Evolutionary conservation across 768 basidiomycete genomes (phyloP), one percentile per base, ranked within the genome.

Genomic region (Hericium coralloides): DNA sequence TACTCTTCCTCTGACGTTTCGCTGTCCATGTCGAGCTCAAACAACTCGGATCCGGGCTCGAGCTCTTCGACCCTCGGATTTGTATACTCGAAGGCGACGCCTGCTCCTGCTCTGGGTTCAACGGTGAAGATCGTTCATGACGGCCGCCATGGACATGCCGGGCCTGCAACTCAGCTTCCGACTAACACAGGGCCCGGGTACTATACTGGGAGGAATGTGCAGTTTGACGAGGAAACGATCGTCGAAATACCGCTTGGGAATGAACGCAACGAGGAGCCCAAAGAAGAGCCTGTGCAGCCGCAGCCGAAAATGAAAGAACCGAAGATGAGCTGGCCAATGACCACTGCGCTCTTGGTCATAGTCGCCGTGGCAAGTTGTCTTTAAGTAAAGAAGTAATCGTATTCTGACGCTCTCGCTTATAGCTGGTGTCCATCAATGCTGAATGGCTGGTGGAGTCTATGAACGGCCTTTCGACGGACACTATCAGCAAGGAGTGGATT

Each of bases 401-500:
- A 50, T 36, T 2, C 12, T 56, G 31, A 48, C 37, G 17, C 53
- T 56, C 23, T 31, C n/a, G 23, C 48, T 37, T 45, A 17, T 41
- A 80, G 77, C 61, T 83, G 5, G 82, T 80, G 22, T 76, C 82
- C 12, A 67, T 87, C 57, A 84, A 78, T 6, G 85, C 86, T 10
- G 86, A 87, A 63, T 82, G 77, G 70, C 74, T 98, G 15, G 92
- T 98, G 8, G 84, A 82, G 65, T 84, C 88, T 8, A 91, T 97
- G 81, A 81, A 92, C 66, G 84, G 82, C 39, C 74, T 95, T 54
- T 85, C 87, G 1, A 71, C 65, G 18, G 66, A 59, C 7, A 75
- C 75, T 3, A 81, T 98, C 59, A 86, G 82, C 65, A 89, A 89
- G 61, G 88, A 93, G 68, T 98, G 92, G 85, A 78, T 95, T 57